Base-by-base conservation (phyloP, 164 flowering plant genomes). In the Nymphaea colorata region DNA sequence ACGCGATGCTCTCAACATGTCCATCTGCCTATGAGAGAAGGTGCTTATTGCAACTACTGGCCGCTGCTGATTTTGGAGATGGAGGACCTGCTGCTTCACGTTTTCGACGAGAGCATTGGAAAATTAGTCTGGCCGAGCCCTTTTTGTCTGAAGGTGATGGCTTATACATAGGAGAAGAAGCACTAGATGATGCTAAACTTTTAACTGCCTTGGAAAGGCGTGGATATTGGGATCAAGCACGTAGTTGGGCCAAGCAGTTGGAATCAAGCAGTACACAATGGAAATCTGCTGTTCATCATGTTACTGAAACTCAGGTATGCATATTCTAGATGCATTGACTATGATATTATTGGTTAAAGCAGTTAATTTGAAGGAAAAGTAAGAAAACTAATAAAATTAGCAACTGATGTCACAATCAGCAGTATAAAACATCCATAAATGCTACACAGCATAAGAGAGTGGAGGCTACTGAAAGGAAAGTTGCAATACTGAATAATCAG, bases 11-110 rank as follows among this genome's bases (percentile, higher is more conserved):
- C 66, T 82, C 87, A 55, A 84, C 82, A 16, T 88, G 96, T 70
- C 99, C 96, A 15, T 95, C 99, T 51, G 94, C 99, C 25, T 95
- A 95, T 85, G 99, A 95, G 67, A 90, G 80, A 76, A 81, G 94
- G 75, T 87, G 97, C 77, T 79, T 95, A 45, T 79, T 95, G 44
- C 85, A 90, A 81, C 98, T 95, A 64, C 90, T 95, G 76, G 81
- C 98, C 78, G 81, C 86, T 51, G 85, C 96, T 72, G 98, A 95
- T 78, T 95, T 92, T 85, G 97, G 97, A 64, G 99, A 92, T 81
- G 94, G 96, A 45, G 98, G 99, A 70, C 78, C 82, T 76, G 86
- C 90, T 67, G 84, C 91, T 67, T 62, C 89, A 69, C 68, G 75
- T 63, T 91, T 87, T 76, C 79, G 87, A 42, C 85, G 87, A 51